Base-by-base conservation (phyloP, 2,329 filamentous ascomycete genomes). In the Coniochaeta ligniaria region DNA sequence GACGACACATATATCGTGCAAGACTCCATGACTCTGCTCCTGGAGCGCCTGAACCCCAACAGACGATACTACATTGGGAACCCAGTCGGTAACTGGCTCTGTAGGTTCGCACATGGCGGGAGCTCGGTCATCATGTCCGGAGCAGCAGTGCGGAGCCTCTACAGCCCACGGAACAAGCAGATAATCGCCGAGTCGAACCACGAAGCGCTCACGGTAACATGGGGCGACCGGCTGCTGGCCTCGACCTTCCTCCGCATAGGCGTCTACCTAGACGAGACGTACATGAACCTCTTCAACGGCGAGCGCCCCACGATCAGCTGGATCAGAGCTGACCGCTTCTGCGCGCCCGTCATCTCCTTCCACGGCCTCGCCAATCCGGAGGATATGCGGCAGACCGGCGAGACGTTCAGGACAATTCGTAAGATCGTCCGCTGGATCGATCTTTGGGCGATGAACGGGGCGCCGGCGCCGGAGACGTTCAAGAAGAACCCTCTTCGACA, bases 1-100 rank as follows among this genome's bases (percentile, higher is more conserved):
- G 83, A 85, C 68, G 82, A 85, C 67, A 85, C 81, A 0, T 85
- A 79, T 66, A 68, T 85, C 52, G 74, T 84, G 52, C 76, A 76
- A 58, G 73, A 77, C 2, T 81, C 82, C 14, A 69, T 85, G 31
- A 71, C 73, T 47, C 69, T 78, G 1, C 69, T 85, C 14, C 72
- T 85, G 16, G 73, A 74, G 20, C 80, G 82, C 60, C 70, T 85
- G 61, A 74, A 84, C 68, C 73, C 77, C 1, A 65, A 71, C 6
- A 70, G 73, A 58, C 76, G 79, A 16, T 74, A 80, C 47, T 84
- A 84, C 66, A 67, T 85, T 24, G 83, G 83, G 41, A 85, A 85
- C 61, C 79, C 81, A 2, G 79, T 85, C 16, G 83, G 83, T 56
- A 81, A 83, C 67, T 85, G 79, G 71, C 78, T 76, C 61, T 77